These are phyloP conservation scores for Barnettozyma sp. DNA, from an alignment of 805 yeast species.

Conservation along the genomic window DNA sequence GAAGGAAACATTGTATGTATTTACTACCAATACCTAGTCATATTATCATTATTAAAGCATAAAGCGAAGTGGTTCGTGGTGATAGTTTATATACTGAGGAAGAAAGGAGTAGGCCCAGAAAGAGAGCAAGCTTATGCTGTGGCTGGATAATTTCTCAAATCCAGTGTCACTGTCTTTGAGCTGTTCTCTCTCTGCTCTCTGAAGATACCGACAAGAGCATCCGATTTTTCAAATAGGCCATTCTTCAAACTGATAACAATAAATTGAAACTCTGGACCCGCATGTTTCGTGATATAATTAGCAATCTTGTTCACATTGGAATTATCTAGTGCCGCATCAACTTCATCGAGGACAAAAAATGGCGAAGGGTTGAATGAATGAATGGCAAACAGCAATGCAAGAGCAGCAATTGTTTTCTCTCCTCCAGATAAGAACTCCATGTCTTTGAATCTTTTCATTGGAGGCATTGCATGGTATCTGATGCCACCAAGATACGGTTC, in stretches of 20 bases:
- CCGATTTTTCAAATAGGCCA: constrained; percentile 79
- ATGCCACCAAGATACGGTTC: constrained; percentile 83
- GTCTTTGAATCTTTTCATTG: constrained; percentile 85
- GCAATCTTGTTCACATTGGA: constrained; percentile 83
- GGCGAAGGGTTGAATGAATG: constrained; percentile 92
- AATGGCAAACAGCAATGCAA: constrained; percentile 84
- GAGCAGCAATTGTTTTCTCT: constrained; percentile 93
- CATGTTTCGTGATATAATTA: constrained; percentile 68
- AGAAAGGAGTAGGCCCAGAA: neutral
- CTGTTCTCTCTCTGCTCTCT: constrained; percentile 70
- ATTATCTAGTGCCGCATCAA: constrained; percentile 95
- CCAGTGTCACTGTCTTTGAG: constrained; percentile 67
- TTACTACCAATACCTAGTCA: too few species aligned
- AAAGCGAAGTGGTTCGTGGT: neutral
- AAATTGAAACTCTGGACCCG: constrained; percentile 78
- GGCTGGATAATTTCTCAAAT: constrained; percentile 55
- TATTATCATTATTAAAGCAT: too few species aligned
- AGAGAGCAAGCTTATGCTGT: constrained; percentile 3
- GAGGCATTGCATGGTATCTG: constrained; percentile 93
- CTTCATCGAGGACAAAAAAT: constrained; percentile 91
- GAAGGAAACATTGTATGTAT: too few species aligned
- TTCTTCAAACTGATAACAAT: constrained; percentile 90
- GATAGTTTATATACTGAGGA: too few species aligned
- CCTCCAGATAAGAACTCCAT: constrained; percentile 95
- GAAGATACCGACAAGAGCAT: constrained; percentile 88